Conservation (phyloP, 179 eudicot genomes). For the Drosera spatulata region DNA sequence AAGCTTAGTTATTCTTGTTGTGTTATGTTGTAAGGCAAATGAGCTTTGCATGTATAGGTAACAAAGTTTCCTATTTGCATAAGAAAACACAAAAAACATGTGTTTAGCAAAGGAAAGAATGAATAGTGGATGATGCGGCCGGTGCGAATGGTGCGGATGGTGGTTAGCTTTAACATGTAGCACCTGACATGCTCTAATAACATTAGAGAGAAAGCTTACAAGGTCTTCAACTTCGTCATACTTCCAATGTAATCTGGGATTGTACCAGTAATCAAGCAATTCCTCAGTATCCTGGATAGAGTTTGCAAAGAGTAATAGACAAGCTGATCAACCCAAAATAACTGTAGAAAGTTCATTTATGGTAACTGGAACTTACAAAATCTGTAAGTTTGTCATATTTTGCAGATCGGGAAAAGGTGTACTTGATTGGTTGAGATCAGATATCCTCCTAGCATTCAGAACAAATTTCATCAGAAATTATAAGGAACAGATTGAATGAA, state of each 20-base stretch:
- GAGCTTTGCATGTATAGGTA: too few species aligned
- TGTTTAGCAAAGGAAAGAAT: too few species aligned
- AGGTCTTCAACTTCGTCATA: conserved; percentile 15
- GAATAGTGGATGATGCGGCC: too few species aligned
- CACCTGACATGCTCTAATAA: too few species aligned
- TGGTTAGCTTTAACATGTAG: too few species aligned
- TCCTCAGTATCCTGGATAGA: conserved; percentile 51
- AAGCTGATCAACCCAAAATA: background rate
- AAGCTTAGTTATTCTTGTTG: too few species aligned
- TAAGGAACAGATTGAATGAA: too few species aligned
- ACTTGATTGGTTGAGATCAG: conserved; percentile 31
- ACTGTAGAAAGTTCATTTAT: background rate
- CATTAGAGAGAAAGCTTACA: conserved; percentile 34
- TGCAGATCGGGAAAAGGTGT: conserved; percentile 32
- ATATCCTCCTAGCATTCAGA: conserved; percentile 33
- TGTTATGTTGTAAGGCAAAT: too few species aligned
- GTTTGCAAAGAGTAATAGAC: background rate
- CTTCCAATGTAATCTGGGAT: conserved; percentile 45
- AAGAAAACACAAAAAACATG: too few species aligned
- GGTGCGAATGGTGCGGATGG: too few species aligned
- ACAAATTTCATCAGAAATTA: too few species aligned
- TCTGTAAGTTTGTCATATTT: conserved; percentile 16
- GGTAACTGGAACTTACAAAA: conserved; percentile 32
- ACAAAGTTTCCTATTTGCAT: too few species aligned
- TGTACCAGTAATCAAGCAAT: conserved; percentile 46